Conservation (phyloP, 1,284 basidiomycete genomes). For the Leucoagaricus sp. region DNA sequence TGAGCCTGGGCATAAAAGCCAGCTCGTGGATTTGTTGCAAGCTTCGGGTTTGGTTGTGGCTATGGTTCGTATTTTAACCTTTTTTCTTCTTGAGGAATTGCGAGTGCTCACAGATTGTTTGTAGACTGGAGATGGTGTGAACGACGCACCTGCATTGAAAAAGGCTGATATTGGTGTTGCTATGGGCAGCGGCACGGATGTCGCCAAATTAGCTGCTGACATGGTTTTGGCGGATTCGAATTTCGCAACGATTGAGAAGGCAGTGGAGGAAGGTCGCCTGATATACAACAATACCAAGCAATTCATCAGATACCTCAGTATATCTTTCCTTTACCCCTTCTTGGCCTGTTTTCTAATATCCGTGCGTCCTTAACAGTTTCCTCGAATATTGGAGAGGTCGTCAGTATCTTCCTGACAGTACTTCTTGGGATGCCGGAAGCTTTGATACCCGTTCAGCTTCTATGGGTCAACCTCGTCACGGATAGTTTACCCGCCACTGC, state of each 20-base stretch:
- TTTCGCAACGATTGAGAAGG: constrained; percentile 91
- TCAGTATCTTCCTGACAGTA: constrained; percentile 97
- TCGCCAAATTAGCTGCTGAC: constrained; percentile 97
- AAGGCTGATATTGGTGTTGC: constrained; percentile 98
- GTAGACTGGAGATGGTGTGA: constrained; percentile 92
- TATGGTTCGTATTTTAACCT: constrained; percentile 65
- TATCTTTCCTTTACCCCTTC: constrained; percentile 30
- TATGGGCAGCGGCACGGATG: constrained; percentile 99
- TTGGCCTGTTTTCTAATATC: constrained; percentile 24
- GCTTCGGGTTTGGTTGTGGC: constrained; percentile 93
- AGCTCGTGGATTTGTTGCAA: constrained; percentile 96
- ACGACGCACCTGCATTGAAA: constrained; percentile 95
- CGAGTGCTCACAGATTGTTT: constrained; percentile 17
- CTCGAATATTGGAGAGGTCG: constrained; percentile 98
- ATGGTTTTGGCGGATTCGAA: constrained; percentile 92
- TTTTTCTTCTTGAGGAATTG: constrained; percentile 4
- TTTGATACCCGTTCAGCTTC: constrained; percentile 94
- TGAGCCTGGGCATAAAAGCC: constrained; percentile 94
- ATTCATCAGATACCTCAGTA: constrained; percentile 91
- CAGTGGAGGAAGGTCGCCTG: constrained; percentile 94
- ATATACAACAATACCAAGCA: constrained; percentile 99
- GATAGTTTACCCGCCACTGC: constrained; percentile 98
- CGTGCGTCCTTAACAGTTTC: constrained; percentile 69
- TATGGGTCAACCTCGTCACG: constrained; percentile 97
- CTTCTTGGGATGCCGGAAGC: constrained; percentile 98